A percentile compares a stretch with the other conserved stretches of the same genome.
Evolutionary conservation across 768 basidiomycete genomes (phyloP).

Genomic region (Pleurotus cornucopiae): DNA sequence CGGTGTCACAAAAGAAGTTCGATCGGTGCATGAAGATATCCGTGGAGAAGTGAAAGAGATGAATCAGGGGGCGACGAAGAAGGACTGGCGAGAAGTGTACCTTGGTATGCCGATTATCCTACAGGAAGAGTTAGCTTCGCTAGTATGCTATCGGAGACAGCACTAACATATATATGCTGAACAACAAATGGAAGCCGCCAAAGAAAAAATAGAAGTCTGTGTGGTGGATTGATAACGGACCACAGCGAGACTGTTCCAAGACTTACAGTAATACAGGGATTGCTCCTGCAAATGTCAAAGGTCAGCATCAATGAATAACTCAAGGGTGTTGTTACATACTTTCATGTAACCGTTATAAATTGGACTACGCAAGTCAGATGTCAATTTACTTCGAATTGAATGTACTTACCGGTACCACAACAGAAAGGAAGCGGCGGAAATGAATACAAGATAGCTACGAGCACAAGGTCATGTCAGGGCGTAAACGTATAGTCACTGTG

Average conservation of each 20-base stretch:
- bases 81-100: slow-evolving; percentile 29
- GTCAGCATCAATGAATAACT: too few relatives aligned
- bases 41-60: neutral
- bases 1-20: slow-evolving; percentile 3
- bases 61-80: neutral
- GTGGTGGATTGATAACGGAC: slow-evolving; percentile 17
- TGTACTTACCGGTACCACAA: slow-evolving; percentile 86
- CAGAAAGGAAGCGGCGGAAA: slow-evolving; percentile 77
- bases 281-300: slow-evolving; percentile 59
- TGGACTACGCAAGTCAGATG: slow-evolving; percentile 46
- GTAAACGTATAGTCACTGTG: slow-evolving; percentile 13
- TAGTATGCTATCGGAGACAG: slow-evolving; percentile 14
- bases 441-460: slow-evolving; percentile 73
- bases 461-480: slow-evolving; percentile 18
- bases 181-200: slow-evolving; percentile 90
- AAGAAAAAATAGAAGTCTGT: slow-evolving; percentile 97
- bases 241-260: neutral
- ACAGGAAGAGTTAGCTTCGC: slow-evolving; percentile 20
- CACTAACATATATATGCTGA: slow-evolving; percentile 85
- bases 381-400: slow-evolving; percentile 10
- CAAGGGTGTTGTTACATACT: slow-evolving; percentile 36
- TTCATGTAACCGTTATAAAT: slow-evolving; percentile 99
- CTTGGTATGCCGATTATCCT: slow-evolving; percentile 94
- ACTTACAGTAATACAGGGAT: slow-evolving; percentile 87
- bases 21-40: neutral